Evolutionary conservation across 306 rosid genomes (phyloP), one percentile per base, ranked within the genome.

Genomic region (Medicago arabica): DNA sequence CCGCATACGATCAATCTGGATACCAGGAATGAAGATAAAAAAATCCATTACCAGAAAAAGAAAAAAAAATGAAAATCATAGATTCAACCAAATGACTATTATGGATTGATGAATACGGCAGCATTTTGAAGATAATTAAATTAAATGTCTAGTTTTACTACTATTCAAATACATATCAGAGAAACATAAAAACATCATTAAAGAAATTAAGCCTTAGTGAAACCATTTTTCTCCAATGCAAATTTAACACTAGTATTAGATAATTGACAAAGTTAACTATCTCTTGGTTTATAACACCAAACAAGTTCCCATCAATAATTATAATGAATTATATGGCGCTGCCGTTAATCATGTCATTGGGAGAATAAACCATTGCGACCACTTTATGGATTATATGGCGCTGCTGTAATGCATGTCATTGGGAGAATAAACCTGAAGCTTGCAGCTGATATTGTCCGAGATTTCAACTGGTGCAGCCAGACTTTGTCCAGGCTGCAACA

Each of bases 81-180:
- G 0, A 46, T 46, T 46, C 51, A 46, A 3, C 15, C 50, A 44
- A 44, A 44, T 44, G 50, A 44, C 15, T 12, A 12, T 43, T 11
- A 43, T 43, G 49, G 15, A 16, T 51, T 15, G 15, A 12, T 16
- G 58, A 51, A 51, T 51, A n/a, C 6, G 7, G 11, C 23, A 17
- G 25, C 59, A 47, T 5, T 47, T 47, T 47, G 16, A 47, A 47
- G 16, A 47, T 47, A 47, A 12, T 12, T 15, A 47, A 47, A 12
- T 12, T 15, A 47, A 47, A 47, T 5, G 16, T 5, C 54, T 49
- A 5, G 19, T 50, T 50, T 50, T n/a, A n/a, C 57, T n/a, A 50
- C 57, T n/a, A 47, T n/a, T 50, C 55, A 49, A 49, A 8, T 50
- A n/a, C 57, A 50, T n/a, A 50, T 50, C 57, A 50, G 57, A 49